A percentile compares a stretch with the other conserved stretches of the same genome.
Evolutionary conservation across 306 rosid genomes (phyloP).

Genomic region (Lagenaria siceraria): DNA sequence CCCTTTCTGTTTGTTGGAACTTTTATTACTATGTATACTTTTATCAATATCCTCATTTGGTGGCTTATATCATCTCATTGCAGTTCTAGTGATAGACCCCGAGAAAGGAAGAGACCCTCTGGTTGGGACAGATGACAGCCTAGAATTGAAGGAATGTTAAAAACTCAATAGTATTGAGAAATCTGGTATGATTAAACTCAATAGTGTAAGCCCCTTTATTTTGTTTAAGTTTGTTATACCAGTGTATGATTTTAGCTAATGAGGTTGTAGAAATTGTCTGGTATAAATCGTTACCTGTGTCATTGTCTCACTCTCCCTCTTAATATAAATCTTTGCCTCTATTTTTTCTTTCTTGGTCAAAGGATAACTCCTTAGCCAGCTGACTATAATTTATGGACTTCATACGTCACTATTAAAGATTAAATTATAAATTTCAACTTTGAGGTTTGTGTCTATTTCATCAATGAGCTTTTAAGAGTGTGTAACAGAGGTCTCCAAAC

Average conservation of each 20-base stretch:
- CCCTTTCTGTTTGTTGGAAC: neutral
- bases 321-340: neutral
- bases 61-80: conserved; percentile 19
- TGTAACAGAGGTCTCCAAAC: too few species aligned
- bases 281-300: neutral
- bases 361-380: too few species aligned
- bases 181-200: neutral
- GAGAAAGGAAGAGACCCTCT: conserved; percentile 79
- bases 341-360: too few species aligned
- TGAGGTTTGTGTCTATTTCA: too few species aligned
- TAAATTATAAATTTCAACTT: too few species aligned
- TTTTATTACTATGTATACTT: neutral
- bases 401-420: too few species aligned
- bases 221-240: neutral
- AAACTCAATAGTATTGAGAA: conserved; percentile 7
- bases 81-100: conserved; percentile 53
- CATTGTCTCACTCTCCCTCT: neutral
- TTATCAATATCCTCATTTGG: conserved; percentile 20
- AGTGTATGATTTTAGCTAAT: conserved; percentile 1
- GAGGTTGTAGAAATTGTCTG: neutral
- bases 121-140: conserved; percentile 76
- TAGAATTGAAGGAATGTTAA: conserved; percentile 8
- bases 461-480: too few species aligned
- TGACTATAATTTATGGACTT: too few species aligned
- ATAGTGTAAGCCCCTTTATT: neutral